phyloP scores from a whole-genome alignment of 73 alveolate genomes.

The Blepharisma stoltei region DNA sequence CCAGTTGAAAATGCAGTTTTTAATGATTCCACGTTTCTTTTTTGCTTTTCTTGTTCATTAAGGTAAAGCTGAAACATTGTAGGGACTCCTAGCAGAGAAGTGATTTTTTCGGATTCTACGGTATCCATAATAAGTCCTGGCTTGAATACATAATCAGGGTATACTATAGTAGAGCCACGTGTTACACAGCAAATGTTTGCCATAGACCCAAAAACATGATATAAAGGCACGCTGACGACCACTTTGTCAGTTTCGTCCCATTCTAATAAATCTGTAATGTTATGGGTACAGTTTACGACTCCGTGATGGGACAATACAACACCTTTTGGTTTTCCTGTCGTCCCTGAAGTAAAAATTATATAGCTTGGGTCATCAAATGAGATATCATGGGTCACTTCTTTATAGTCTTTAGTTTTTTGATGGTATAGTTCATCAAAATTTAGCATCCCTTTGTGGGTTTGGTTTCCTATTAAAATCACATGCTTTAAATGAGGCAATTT shows the following conservation, averaged over 20 bases:
- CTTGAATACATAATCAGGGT: conserved; percentile 68
- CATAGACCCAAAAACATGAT: conserved; percentile 81
- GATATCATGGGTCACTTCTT: neutral
- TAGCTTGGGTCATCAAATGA: conserved; percentile 63
- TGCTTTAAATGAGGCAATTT: conserved; percentile 41
- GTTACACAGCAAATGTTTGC: conserved; percentile 65
- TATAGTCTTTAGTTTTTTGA: neutral
- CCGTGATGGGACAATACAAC: conserved; percentile 64
- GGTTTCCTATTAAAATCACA: conserved; percentile 50
- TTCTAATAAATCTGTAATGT: conserved; percentile 33
- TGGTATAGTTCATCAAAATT: conserved; percentile 50
- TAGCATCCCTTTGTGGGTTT: conserved; percentile 49
- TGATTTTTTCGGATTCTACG: conserved; percentile 46
- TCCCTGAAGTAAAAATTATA: conserved; percentile 81
- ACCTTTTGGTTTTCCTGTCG: conserved; percentile 84
- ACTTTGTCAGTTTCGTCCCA: conserved; percentile 37
- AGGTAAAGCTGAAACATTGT: conserved; percentile 72
- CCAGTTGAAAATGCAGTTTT: conserved; percentile 79
- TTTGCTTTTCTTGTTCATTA: conserved; percentile 42
- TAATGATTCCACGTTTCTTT: conserved; percentile 39
- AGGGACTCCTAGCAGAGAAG: conserved; percentile 74
- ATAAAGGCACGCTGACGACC: conserved; percentile 68
- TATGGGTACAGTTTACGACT: conserved; percentile 60
- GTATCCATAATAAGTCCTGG: conserved; percentile 56
- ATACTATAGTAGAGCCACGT: conserved; percentile 67